Conservation (phyloP, 2,329 filamentous ascomycete genomes). For the Amesomyces nigricolor region DNA sequence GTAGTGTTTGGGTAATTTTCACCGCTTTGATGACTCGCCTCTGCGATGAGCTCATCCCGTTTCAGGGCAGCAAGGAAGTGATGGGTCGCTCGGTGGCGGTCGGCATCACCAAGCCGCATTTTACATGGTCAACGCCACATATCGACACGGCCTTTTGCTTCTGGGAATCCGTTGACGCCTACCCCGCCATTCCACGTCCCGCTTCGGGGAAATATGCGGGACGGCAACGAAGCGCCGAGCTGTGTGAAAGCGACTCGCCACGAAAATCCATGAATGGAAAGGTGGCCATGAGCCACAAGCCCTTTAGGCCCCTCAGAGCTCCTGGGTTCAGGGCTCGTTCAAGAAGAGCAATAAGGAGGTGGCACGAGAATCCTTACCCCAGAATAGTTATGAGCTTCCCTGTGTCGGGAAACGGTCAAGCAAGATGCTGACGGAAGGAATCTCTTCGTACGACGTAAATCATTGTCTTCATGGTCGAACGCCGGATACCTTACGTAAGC, state of each 20-base stretch:
- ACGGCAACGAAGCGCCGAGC: conserved; percentile 4
- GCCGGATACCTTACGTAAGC: conserved; percentile 10
- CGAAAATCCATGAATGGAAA: no score
- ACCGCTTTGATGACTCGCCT: neutral
- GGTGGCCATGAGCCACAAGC: no score
- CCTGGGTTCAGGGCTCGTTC: no score
- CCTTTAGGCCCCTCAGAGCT: neutral
- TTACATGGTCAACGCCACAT: neutral
- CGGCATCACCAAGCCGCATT: conserved; percentile 2
- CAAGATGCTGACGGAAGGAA: no score
- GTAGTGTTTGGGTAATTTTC: no score
- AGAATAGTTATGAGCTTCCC: neutral
- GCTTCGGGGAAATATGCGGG: neutral
- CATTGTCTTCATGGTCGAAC: neutral
- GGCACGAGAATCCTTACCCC: no score
- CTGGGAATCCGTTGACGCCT: no score
- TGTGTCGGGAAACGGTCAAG: no score
- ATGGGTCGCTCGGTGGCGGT: neutral
- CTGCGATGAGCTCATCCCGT: neutral
- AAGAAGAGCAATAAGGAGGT: no score
- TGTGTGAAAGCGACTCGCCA: no score
- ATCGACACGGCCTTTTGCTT: no score
- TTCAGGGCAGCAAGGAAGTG: neutral
- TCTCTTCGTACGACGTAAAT: neutral
- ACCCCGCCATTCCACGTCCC: neutral